Base-by-base conservation (phyloP, 129 eudicot species). In the Solidago caesia region DNA sequence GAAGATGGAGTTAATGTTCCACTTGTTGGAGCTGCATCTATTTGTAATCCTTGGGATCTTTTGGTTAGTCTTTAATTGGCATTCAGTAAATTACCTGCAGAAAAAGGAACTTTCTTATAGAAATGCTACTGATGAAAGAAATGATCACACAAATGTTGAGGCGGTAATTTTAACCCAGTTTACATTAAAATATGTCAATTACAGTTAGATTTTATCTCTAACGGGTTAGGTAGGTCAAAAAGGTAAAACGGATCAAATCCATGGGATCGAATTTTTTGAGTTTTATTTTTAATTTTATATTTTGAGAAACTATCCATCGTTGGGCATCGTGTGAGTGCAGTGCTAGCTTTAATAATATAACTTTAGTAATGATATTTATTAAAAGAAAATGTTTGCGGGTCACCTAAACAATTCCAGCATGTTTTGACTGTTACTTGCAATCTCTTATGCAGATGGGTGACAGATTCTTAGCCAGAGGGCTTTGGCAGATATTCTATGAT, bases 41-140 rank as follows among this genome's bases (percentile, higher is more conserved):
- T 92, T 60, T 85, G 96, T 82, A 85, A 87, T 79, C 98, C 98
- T 42, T 92, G 93, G 96, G 96, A 92, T 70, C 87, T 87, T 77
- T 82, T 89, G 96, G 98, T 92, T 45, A 79, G 98, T 80, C 51
- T 33, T 44, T 86, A n/a, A 45, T 58, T 25, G 42, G 33, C 67
- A 46, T 67, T 44, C 68, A 43, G 71, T 63, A 33, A 33, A 33
- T 33, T 33, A 33, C 39, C 39, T 33, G 39, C 39, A 33, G 39
- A 33, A 33, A 33, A 33, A 21, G 21, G 21, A 21, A 21, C 21
- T 21, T 21, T 21, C 21, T 21, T 21, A 21, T 21, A 21, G 21
- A 33, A 33, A 33, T 33, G 39, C 39, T 33, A 33, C 2, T 33
- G 39, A 33, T 33, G 39, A 33, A 1, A 33, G 39, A 33, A 33